Evolutionary conservation across 2,329 filamentous ascomycete species (phyloP), one percentile per base, ranked within the genome.

Genomic region (Aspergillus persii): DNA sequence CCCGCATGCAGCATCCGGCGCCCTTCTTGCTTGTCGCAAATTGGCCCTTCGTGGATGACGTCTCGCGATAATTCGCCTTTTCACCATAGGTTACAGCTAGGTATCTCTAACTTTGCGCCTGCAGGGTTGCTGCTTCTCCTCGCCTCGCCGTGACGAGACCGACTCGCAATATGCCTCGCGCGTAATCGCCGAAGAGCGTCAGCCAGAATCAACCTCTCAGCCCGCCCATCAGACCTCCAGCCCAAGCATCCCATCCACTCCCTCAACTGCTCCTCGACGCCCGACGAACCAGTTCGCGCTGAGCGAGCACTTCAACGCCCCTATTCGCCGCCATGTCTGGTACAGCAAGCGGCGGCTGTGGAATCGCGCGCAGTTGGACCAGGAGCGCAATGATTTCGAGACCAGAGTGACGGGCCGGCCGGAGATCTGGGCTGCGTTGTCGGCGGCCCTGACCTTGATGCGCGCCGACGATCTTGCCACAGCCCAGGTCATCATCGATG

Each of bases 341-440:
- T 79, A 79, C 11, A 85, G 87, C 58, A 83, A 82, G 61, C 81
- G 82, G 55, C 84, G 84, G 23, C 75, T 78, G 15, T 96, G 90
- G 90, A 92, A 90, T 1, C 85, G 84, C n/a, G 71, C 77, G 15
- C 80, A 88, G 55, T 80, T 96, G 2, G 84, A 86, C 59, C 82
- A 81, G 33, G 91, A 96, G 76, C 85, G 94, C 52, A 79, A 78
- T 52, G 92, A 92, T 62, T 97, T 96, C 75, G 92, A 97, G 61
- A 97, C 93, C 1, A 82, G 92, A 50, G 91, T 96, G 15, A 90
- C 89, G 0, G 92, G 92, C 2, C 83, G 86, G 3, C 69, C 83
- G 4, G 91, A 96, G 74, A 84, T 95, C 29, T 98, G 94, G 94
- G 86, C 86, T 66, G 88, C 90, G 0, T 75, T 97, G 12, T 83